These are phyloP conservation scores for Yamadazyma membranifaciens DNA, from an alignment of 1,139 yeast genomes.

Conservation along the genomic window DNA sequence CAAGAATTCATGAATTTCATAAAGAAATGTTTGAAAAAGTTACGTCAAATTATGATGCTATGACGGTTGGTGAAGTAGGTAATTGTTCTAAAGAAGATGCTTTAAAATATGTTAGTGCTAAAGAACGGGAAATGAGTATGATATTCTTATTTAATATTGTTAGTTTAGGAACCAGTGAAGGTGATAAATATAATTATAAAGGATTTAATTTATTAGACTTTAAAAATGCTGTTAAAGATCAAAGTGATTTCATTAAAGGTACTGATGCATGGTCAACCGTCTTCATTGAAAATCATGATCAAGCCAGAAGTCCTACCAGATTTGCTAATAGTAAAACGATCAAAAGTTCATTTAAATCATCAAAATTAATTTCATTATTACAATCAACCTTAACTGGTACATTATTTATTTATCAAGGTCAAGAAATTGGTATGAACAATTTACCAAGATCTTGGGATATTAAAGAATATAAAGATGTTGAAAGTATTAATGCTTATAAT, in stretches of 20 bases:
- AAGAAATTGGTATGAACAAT: constrained; percentile 58
- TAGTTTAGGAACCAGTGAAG: constrained; percentile 38
- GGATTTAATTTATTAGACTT: constrained; percentile 43
- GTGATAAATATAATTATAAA: constrained; percentile 34
- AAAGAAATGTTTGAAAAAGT: constrained; percentile 50
- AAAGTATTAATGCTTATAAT: constrained; percentile 41
- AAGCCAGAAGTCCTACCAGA: constrained; percentile 51
- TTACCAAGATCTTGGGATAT: constrained; percentile 43
- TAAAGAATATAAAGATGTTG: constrained; percentile 51
- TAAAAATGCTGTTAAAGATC: constrained; percentile 35
- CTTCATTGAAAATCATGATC: constrained; percentile 60
- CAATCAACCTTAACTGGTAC: constrained; percentile 54
- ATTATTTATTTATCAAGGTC: constrained; percentile 58
- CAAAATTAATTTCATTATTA: constrained; percentile 49
- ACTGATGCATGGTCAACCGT: constrained; percentile 60
- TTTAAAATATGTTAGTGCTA: constrained; percentile 48
- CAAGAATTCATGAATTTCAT: constrained; percentile 58
- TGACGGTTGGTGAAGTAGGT: constrained; percentile 62
- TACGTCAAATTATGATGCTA: constrained; percentile 49
- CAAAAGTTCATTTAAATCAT: constrained; percentile 35
- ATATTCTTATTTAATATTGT: constrained; percentile 51
- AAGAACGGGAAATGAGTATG: constrained; percentile 51
- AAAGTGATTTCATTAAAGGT: constrained; percentile 38
- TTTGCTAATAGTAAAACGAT: constrained; percentile 30
- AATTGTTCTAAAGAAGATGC: constrained; percentile 41